Evolutionary conservation across 1,284 basidiomycete genomes (phyloP), one percentile per base, ranked within the genome.

Genomic region (Ganoderma boninense): DNA sequence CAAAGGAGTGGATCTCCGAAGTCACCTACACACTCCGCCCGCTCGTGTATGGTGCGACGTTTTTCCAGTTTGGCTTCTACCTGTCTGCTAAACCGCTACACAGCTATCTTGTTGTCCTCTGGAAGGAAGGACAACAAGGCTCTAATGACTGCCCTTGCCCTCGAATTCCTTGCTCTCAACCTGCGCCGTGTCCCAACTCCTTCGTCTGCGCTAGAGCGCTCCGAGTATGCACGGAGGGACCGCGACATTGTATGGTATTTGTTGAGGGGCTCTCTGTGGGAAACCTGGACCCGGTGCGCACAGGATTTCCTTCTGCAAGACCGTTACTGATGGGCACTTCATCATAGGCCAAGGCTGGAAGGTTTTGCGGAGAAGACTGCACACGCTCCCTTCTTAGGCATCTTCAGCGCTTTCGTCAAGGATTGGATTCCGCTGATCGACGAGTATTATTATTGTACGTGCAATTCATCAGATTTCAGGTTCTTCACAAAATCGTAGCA

Each of bases 341-440:
- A 62, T 40, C 60, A 69, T 74, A 95, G 94, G 73, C 94, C 95
- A 62, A 93, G 96, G 83, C 78, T 96, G 74, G 87, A 92, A 79
- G 83, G 85, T 13, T 80, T 94, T 77, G 87, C 88, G 75, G 82
- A 88, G 61, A 83, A 81, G 59, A 87, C 92, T 32, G 86, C 90
- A 23, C 84, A 85, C 70, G 87, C 88, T 64, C 95, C 96, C 32
- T 71, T 97, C 46, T 77, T 98, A 35, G 91, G 93, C 35, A 79
- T 97, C 64, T 82, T 96, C 42, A 89, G 95, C 68, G 90, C 91
- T 29, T 84, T 98, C 67, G 81, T 97, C 71, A 90, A 90, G 74
- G 96, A 97, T 78, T 98, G 97, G 92, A 89, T 98, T 73, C 96
- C 96, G 13, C 84, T 98, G 77, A 95, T 98, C 73, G 94, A 98